Evolutionary conservation across 768 basidiomycete genomes (phyloP).

Genomic region (Psilocybe azurescens): DNA sequence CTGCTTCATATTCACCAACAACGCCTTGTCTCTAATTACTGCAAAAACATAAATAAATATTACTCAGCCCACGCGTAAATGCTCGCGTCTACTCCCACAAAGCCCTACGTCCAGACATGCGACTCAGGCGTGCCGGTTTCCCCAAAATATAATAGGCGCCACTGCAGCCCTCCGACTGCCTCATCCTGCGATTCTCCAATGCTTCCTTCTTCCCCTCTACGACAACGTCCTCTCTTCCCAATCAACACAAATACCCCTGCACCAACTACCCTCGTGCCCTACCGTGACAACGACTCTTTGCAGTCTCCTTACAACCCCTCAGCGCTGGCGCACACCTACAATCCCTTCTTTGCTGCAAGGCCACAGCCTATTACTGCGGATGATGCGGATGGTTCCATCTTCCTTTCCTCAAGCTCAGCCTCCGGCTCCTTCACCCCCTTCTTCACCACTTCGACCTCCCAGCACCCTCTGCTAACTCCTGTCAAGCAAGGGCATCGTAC

Average conservation of each 20-base stretch:
- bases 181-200: conserved; percentile 58
- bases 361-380: conserved; percentile 51
- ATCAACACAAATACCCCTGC: conserved; percentile 22
- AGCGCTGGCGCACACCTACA: conserved; percentile 41
- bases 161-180: conserved; percentile 41
- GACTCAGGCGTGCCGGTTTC: conserved; percentile 28
- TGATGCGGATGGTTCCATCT: conserved; percentile 63
- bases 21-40: not conserved
- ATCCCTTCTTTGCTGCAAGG: conserved; percentile 41
- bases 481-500: conserved; percentile 54
- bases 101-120: conserved; percentile 33
- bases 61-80: conserved; percentile 27
- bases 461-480: conserved; percentile 64
- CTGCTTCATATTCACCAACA: not conserved
- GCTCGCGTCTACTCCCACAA: conserved; percentile 51
- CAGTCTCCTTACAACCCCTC: conserved; percentile 57
- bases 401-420: conserved; percentile 53
- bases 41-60: no score
- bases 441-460: conserved; percentile 47
- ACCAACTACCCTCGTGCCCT: not conserved
- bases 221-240: conserved; percentile 47
- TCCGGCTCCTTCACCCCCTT: conserved; percentile 41
- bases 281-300: conserved; percentile 47
- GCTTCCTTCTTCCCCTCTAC: conserved; percentile 69
- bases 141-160: conserved; percentile 40